A percentile compares a stretch with the other conserved stretches of the same genome.
These are phyloP conservation scores for Cercospora sojina DNA, from an alignment of 2,329 filamentous ascomycete species.

Conservation along the genomic window DNA sequence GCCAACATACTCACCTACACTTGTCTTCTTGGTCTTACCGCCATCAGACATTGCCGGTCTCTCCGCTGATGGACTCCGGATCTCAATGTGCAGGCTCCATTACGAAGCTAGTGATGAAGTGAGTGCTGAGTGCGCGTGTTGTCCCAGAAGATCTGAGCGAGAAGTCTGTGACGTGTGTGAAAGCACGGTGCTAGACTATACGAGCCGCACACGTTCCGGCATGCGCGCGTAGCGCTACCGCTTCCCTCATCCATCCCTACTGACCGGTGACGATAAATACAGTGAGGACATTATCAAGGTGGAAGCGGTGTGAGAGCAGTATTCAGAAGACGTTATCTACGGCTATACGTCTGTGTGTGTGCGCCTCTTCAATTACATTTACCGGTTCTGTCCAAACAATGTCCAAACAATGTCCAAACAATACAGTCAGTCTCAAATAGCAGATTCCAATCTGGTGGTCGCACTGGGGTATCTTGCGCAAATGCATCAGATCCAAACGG, in stretches of 20 bases:
- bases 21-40: constrained; percentile 26
- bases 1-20: constrained; percentile 22
- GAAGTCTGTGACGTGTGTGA: constrained; percentile 3
- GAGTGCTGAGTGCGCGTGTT: neutral
- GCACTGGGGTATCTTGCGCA: constrained; percentile 17
- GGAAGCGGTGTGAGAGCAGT: neutral
- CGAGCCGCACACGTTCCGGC: neutral
- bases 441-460: constrained; percentile 16
- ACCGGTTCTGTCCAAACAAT: neutral
- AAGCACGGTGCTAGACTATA: neutral
- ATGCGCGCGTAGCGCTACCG: neutral
- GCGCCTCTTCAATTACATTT: neutral
- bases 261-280: neutral
- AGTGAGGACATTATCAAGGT: neutral
- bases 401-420: neutral
- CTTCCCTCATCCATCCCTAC: neutral
- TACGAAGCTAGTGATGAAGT: neutral
- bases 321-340: neutral
- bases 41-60: constrained; percentile 22
- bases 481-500: constrained; percentile 17
- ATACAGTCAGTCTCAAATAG: constrained; percentile 4
- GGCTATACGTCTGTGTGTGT: neutral
- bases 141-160: neutral
- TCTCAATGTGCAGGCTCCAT: constrained; percentile 7
- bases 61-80: constrained; percentile 2